phyloP scores from a whole-genome alignment of 2,329 filamentous ascomycete genomes.

The Nothophoma quercina region DNA sequence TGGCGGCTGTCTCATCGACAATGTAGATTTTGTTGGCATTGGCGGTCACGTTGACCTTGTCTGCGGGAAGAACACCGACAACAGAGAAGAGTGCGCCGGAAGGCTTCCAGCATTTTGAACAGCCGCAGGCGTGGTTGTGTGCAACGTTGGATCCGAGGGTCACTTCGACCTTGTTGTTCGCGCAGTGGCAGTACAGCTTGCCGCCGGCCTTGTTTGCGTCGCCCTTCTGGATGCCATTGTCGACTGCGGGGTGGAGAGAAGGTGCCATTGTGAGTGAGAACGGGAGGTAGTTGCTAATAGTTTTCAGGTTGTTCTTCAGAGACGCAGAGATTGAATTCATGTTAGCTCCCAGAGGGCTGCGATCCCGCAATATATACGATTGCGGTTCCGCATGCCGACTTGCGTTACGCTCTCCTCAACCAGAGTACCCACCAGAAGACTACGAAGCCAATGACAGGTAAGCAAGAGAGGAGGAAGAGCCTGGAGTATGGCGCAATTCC shows the following conservation, averaged over 20 bases:
- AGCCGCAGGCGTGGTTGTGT: conserved; percentile 76
- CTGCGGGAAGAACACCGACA: conserved; percentile 66
- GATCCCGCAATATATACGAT: conserved; percentile 12
- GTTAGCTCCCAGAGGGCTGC: not conserved
- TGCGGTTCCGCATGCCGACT: conserved; percentile 21
- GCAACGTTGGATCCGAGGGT: conserved; percentile 65
- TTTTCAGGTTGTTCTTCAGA: conserved; percentile 1
- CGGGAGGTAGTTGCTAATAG: conserved; percentile 17
- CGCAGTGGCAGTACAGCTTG: conserved; percentile 68
- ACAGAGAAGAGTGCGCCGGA: conserved; percentile 68
- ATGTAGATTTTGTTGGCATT: conserved; percentile 65
- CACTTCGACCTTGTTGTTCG: conserved; percentile 63
- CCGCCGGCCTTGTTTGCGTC: conserved; percentile 64
- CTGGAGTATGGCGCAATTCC: conserved; percentile 8
- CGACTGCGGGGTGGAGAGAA: conserved; percentile 68
- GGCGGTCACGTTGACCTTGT: conserved; percentile 64
- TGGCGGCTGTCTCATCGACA: conserved; percentile 63
- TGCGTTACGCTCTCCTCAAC: conserved; percentile 3
- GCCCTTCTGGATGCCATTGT: conserved; percentile 68
- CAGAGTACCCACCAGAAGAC: conserved; percentile 4
- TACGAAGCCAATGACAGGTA: not conserved
- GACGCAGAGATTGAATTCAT: not conserved
- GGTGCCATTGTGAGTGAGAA: conserved; percentile 31
- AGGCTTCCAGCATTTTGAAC: conserved; percentile 77
- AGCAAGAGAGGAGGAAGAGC: not conserved